These are phyloP conservation scores for Nicotiana attenuata DNA, from an alignment of 257 asterid species.

Conservation along the genomic window DNA sequence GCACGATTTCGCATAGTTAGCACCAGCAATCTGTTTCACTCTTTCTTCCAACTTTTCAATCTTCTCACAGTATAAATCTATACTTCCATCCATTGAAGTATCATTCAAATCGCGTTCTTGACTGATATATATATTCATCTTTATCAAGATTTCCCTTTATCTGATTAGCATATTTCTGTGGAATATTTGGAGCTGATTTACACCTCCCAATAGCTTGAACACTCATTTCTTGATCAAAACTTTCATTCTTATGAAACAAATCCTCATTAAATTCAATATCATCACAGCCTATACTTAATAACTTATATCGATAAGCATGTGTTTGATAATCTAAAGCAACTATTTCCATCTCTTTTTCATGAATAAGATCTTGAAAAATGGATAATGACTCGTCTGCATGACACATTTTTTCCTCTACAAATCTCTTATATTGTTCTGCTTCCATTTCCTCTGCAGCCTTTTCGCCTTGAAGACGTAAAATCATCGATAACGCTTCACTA, in stretches of 20 bases:
- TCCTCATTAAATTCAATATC: constrained; percentile 25
- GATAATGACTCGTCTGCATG: constrained; percentile 82
- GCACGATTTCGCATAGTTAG: constrained; percentile 17
- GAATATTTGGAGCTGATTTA: constrained; percentile 44
- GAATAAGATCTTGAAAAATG: constrained; percentile 67
- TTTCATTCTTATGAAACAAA: constrained; percentile 34
- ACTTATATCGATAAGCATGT: constrained; percentile 49
- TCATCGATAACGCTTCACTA: constrained; percentile 75
- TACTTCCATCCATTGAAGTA: constrained; percentile 25
- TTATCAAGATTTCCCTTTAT: constrained; percentile 37
- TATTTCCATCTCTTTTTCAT: constrained; percentile 83
- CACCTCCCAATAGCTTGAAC: constrained; percentile 40
- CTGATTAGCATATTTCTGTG: constrained; percentile 14
- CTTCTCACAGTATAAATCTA: constrained; percentile 51
- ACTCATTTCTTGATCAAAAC: constrained; percentile 17
- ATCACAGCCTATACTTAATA: constrained; percentile 58
- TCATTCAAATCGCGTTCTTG: constrained; percentile 25
- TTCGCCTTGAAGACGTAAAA: constrained; percentile 79
- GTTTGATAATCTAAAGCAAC: constrained; percentile 63
- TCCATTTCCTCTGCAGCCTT: constrained; percentile 86
- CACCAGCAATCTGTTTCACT: constrained; percentile 63
- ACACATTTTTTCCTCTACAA: constrained; percentile 74
- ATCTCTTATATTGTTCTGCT: constrained; percentile 79
- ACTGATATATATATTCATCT: constrained; percentile 23
- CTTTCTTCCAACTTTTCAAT: constrained; percentile 49